phyloP scores from a whole-genome alignment of 495 filamentous ascomycete species.

The Jackrogersella multiformis region DNA sequence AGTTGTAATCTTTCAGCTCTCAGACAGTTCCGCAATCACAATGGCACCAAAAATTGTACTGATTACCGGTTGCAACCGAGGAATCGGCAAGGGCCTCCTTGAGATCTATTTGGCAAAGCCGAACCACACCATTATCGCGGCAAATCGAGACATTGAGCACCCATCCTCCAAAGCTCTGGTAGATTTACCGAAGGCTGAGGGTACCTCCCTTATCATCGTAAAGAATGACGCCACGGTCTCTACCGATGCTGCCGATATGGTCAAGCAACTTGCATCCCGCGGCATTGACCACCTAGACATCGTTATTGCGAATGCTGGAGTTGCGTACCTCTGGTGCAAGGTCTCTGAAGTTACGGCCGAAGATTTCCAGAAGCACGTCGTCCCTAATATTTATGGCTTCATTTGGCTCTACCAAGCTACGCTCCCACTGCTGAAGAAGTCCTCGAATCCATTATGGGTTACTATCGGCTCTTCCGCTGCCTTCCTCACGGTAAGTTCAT shows the following conservation, averaged over 20 bases:
- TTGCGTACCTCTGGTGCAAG: neutral
- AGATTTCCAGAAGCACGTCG: neutral
- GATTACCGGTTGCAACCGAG: constrained; percentile 36
- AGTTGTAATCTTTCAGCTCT: neutral
- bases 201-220: constrained; percentile 14
- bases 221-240: constrained; percentile 23
- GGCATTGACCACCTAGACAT: constrained; percentile 17
- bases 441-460: constrained; percentile 2
- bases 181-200: constrained; percentile 21
- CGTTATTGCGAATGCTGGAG: constrained; percentile 12
- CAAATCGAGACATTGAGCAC: constrained; percentile 27
- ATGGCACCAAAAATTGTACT: constrained; percentile 23
- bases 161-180: constrained; percentile 15
- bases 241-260: constrained; percentile 6
- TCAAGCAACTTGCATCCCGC: neutral
- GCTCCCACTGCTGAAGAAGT: neutral
- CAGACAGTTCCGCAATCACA: neutral
- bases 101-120: constrained; percentile 21
- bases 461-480: constrained; percentile 5
- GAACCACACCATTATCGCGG: constrained; percentile 36
- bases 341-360: neutral
- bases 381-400: constrained; percentile 4
- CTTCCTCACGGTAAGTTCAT: neutral
- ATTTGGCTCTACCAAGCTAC: constrained; percentile 21
- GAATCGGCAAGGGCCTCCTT: constrained; percentile 36